These are phyloP conservation scores for Pichia kluyveri DNA, from an alignment of 805 yeast genomes.

Conservation along the genomic window DNA sequence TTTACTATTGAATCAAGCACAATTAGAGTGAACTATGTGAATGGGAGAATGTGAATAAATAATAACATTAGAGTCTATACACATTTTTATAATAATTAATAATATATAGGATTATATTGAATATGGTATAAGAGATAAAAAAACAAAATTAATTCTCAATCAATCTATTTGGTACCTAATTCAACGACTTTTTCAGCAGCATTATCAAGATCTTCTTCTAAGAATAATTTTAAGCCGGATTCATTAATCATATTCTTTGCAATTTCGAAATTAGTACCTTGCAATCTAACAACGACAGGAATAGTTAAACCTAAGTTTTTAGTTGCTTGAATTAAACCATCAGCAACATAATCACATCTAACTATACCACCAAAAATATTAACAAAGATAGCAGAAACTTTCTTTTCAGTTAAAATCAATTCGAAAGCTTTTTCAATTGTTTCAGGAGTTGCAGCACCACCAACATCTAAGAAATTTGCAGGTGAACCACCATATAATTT, in stretches of 20 bases:
- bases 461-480: constrained; percentile 98
- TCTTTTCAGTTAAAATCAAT: constrained; percentile 80
- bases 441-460: constrained; percentile 99
- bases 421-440: constrained; percentile 96
- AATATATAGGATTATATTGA: not conserved
- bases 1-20: constrained; percentile 19
- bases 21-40: not conserved
- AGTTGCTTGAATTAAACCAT: constrained; percentile 92
- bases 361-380: constrained; percentile 99
- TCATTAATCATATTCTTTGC: constrained; percentile 81
- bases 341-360: constrained; percentile 98
- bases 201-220: constrained; percentile 87
- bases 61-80: not conserved
- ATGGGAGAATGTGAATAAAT: not conserved
- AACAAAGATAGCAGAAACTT: constrained; percentile 91
- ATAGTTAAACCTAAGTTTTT: constrained; percentile 83
- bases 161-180: constrained; percentile 30
- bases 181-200: constrained; percentile 95
- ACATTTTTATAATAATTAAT: not conserved
- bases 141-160: not conserved
- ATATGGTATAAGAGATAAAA: not conserved
- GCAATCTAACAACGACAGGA: constrained; percentile 96
- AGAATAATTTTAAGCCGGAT: constrained; percentile 87
- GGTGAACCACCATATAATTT: constrained; percentile 98
- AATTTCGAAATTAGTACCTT: constrained; percentile 90